These are phyloP conservation scores for Apophysomyces sp. DNA, from an alignment of 371 early-diverging fungal species.

Conservation along the genomic window DNA sequence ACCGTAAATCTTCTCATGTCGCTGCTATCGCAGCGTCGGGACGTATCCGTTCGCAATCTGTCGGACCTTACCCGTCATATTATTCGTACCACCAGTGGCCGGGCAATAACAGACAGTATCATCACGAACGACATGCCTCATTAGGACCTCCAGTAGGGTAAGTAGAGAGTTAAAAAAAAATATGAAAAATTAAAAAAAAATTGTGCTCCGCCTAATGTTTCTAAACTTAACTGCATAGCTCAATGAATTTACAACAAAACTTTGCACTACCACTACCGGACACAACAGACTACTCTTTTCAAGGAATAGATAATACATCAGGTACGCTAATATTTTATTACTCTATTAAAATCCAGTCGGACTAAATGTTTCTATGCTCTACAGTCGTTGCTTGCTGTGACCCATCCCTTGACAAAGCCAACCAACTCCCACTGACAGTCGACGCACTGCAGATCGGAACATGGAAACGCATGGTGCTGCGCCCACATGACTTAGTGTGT, in stretches of 20 bases:
- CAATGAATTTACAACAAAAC: not conserved
- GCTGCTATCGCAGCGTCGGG: not conserved
- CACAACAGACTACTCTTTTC: not conserved
- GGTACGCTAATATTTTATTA: not conserved
- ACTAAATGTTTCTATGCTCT: no score
- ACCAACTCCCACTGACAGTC: slow-evolving; percentile 17
- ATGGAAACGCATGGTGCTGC: slow-evolving; percentile 65
- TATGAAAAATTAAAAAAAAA: not conserved
- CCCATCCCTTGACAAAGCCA: not conserved
- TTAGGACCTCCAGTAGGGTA: not conserved
- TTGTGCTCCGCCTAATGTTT: not conserved
- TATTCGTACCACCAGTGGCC: not conserved
- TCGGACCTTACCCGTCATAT: slow-evolving; percentile 3
- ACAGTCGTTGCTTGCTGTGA: no score
- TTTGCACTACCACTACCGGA: not conserved
- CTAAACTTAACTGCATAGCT: not conserved
- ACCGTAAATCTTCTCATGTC: not conserved
- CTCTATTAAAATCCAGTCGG: no score
- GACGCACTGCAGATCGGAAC: slow-evolving; percentile 68
- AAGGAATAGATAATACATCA: not conserved
- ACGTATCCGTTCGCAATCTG: not conserved
- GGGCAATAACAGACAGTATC: not conserved
- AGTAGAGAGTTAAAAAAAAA: no score
- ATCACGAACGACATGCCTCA: not conserved
- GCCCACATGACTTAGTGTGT: slow-evolving; percentile 52